Percentiles rank a stretch among this genome's conserved stretches.
Conservation (phyloP, 176 grass and related monocot species). For the Juncus effusus region DNA sequence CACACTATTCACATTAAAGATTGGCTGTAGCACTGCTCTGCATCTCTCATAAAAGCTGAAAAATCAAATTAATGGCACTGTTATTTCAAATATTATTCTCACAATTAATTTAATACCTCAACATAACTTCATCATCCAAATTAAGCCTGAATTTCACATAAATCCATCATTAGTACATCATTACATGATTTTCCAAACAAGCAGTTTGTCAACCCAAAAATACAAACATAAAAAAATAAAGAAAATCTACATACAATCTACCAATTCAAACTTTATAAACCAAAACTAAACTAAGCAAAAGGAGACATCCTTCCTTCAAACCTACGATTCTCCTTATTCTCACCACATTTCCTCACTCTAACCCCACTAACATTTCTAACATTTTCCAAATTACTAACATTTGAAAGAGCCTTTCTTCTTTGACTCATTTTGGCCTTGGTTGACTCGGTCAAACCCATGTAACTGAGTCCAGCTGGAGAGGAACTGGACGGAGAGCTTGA, state of each 20-base stretch:
- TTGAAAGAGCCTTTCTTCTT: constrained; percentile 49
- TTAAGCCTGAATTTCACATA: no score
- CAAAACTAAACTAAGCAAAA: constrained; percentile 14
- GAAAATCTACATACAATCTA: constrained; percentile 14
- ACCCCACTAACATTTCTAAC: constrained; percentile 37
- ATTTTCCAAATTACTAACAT: constrained; percentile 44
- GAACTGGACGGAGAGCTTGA: constrained; percentile 62
- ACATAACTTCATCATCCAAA: no score
- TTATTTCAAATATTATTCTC: no score
- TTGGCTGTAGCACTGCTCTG: no score
- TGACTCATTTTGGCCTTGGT: constrained; percentile 60
- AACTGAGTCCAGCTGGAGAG: constrained; percentile 43
- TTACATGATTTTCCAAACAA: constrained; percentile 13
- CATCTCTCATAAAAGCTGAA: no score
- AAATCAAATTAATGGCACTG: no score
- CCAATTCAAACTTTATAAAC: background rate
- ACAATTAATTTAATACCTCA: no score
- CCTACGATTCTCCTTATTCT: constrained; percentile 60
- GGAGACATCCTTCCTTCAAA: constrained; percentile 31
- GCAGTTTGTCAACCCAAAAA: background rate
- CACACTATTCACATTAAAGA: no score
- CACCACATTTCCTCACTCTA: constrained; percentile 36
- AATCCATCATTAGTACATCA: background rate
- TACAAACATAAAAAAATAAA: background rate
- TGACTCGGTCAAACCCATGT: constrained; percentile 76